Evolutionary conservation across 2,329 filamentous ascomycete genomes (phyloP), one percentile per base, ranked within the genome.

Genomic region (Geosmithia morbida): DNA sequence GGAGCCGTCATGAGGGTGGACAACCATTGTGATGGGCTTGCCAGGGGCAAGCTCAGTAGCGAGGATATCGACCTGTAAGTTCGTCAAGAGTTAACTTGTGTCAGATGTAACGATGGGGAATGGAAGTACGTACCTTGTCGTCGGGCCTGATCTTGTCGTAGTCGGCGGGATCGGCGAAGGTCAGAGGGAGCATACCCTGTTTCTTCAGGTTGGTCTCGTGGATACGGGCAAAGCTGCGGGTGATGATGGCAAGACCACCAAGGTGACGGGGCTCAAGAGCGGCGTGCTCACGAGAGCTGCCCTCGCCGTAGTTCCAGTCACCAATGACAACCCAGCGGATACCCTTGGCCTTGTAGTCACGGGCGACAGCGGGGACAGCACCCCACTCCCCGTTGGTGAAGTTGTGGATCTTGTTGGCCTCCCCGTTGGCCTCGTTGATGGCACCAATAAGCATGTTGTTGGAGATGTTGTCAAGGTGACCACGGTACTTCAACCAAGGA

Each of bases 121-220:
- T 2, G 14, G 10, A 33, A 14, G 42, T 52, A 61, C 62, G 57
- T 61, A 74, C 81, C 71, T 83, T 89, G 76, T 95, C 92, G 51
- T 92, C 83, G 55, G 88, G 85, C 65, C 84, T 80, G 68, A 98
- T 89, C 79, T 87, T 94, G 68, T 98, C 92, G 69, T 98, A 98
- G 69, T 98, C 92, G 65, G 84, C 90, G 49, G 90, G 90, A 64
- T 97, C 82, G 49, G 80, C 70, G 73, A 98, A 98, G 59, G 89
- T 97, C 55, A 98, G 79, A 61, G 92, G 92, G 72, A 98, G 85
- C 90, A 98, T 96, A 71, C 92, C 92, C 81, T 98, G 92, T 84
- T 98, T 98, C 87, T 98, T 98, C 75, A 98, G 72, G 81, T 98
- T 98, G 75, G 92, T 98, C 79, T 98, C 92, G 79, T 98, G 92